Evolutionary conservation across 2,329 filamentous ascomycete species (phyloP).

Genomic region (Corynespora cassiicola): DNA sequence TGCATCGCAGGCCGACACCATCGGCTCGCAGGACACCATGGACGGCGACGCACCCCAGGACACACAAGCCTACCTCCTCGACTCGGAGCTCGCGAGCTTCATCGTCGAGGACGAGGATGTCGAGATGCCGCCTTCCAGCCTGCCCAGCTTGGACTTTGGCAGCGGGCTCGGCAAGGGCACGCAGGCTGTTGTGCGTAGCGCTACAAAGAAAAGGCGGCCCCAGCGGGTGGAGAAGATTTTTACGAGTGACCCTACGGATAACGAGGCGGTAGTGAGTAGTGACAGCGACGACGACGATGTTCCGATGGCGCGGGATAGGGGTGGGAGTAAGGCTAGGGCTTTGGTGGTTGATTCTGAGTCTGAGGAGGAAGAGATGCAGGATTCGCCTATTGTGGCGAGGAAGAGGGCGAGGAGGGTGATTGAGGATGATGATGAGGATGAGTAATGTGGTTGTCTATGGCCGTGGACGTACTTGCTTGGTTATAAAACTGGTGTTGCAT

Average conservation of each 20-base stretch:
- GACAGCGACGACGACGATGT: conserved; percentile 41
- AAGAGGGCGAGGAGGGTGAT: conserved; percentile 36
- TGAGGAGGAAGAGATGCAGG: conserved; percentile 24
- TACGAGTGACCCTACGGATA: conserved; percentile 41
- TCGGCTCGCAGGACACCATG: conserved; percentile 54
- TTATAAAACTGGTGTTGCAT: too few species aligned
- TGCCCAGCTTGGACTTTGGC: conserved; percentile 34
- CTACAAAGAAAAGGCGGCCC: conserved; percentile 20
- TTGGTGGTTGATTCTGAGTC: conserved; percentile 31
- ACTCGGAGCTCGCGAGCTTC: conserved; percentile 55
- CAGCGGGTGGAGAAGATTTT: conserved; percentile 39
- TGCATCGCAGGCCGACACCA: conserved; percentile 45
- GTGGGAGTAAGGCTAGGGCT: conserved; percentile 18
- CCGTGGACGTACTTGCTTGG: too few species aligned
- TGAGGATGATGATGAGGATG: conserved; percentile 41
- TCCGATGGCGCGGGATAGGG: conserved; percentile 17
- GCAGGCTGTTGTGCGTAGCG: conserved; percentile 38
- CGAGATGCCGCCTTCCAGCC: conserved; percentile 38
- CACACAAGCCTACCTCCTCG: conserved; percentile 48
- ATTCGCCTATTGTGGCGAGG: conserved; percentile 25
- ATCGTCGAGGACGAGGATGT: conserved; percentile 51
- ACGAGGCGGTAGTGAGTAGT: conserved; percentile 41
- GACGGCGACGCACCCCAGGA: conserved; percentile 46
- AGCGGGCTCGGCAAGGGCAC: conserved; percentile 38
- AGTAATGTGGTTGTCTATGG: too few species aligned